These are phyloP conservation scores for Jaapia argillacea DNA, from an alignment of 768 basidiomycete species.

Conservation along the genomic window DNA sequence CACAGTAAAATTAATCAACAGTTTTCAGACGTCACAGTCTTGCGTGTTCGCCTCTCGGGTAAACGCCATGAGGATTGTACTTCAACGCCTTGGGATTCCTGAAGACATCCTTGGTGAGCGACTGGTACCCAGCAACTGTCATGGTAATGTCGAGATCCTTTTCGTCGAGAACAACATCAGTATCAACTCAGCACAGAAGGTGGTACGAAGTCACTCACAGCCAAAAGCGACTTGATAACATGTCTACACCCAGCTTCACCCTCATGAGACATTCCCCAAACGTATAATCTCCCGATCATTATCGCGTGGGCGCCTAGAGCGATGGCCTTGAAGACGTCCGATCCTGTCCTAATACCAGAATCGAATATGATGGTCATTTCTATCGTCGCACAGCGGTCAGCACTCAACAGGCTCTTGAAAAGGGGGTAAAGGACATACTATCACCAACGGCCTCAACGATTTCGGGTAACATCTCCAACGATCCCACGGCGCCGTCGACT, in stretches of 20 bases:
- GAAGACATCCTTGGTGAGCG: constrained; percentile 22
- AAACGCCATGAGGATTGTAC: constrained; percentile 23
- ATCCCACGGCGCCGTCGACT: constrained; percentile 45
- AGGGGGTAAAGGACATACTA: constrained; percentile 16
- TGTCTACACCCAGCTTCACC: constrained; percentile 42
- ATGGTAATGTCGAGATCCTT: constrained; percentile 33
- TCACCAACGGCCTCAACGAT: constrained; percentile 42
- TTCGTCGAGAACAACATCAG: not conserved
- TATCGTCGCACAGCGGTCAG: constrained; percentile 7
- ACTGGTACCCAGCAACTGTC: constrained; percentile 30
- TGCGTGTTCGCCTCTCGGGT: constrained; percentile 22
- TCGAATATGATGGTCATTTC: constrained; percentile 43
- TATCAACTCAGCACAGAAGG: not conserved
- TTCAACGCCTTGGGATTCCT: constrained; percentile 22
- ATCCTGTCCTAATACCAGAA: constrained; percentile 40
- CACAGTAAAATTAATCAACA: no score
- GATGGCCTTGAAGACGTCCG: constrained; percentile 48
- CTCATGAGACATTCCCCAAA: constrained; percentile 44
- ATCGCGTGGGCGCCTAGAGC: constrained; percentile 46
- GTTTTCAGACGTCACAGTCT: constrained; percentile 14
- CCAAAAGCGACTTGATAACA: constrained; percentile 41
- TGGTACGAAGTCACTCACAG: constrained; percentile 18
- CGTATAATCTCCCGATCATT: constrained; percentile 35
- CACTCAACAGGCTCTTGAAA: not conserved
- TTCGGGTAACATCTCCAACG: constrained; percentile 38